phyloP scores from a whole-genome alignment of 2,329 filamentous ascomycete genomes.

The Boeremia lycopersici region DNA sequence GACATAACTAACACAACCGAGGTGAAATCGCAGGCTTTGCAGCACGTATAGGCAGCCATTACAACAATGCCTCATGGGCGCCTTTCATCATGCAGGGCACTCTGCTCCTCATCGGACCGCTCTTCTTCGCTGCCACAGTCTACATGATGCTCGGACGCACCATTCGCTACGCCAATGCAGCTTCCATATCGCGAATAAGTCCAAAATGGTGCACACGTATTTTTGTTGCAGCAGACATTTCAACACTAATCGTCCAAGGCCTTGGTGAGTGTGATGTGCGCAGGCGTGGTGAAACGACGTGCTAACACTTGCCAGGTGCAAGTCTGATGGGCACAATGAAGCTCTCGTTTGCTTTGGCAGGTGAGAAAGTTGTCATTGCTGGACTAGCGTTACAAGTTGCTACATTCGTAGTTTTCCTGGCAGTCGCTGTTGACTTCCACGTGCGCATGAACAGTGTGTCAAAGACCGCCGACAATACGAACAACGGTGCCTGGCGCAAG shows the following conservation, averaged over 20 bases:
- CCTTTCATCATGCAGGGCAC: constrained; percentile 52
- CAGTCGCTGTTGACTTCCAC: constrained; percentile 39
- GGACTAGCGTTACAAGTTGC: constrained; percentile 43
- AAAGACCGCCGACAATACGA: neutral
- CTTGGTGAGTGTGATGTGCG: constrained; percentile 25
- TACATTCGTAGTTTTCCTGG: constrained; percentile 41
- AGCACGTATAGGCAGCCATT: constrained; percentile 47
- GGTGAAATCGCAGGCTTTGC: constrained; percentile 52
- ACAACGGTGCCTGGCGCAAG: constrained; percentile 27
- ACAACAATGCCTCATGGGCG: constrained; percentile 43
- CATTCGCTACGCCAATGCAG: constrained; percentile 37
- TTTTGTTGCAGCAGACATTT: constrained; percentile 38
- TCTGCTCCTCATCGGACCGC: constrained; percentile 52
- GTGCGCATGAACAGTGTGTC: constrained; percentile 26
- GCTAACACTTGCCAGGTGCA: constrained; percentile 27
- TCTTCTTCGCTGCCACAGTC: constrained; percentile 54
- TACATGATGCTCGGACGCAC: constrained; percentile 55
- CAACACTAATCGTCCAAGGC: constrained; percentile 38
- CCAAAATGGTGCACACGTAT: constrained; percentile 38
- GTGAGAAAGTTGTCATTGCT: constrained; percentile 43
- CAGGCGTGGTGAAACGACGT: neutral
- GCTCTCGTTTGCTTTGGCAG: constrained; percentile 36
- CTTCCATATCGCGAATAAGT: constrained; percentile 33
- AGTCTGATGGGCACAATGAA: constrained; percentile 44
- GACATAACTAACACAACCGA: constrained; percentile 11